Base-by-base conservation (phyloP, 148 eudicot genomes). In the Nepenthes mirabilis region DNA sequence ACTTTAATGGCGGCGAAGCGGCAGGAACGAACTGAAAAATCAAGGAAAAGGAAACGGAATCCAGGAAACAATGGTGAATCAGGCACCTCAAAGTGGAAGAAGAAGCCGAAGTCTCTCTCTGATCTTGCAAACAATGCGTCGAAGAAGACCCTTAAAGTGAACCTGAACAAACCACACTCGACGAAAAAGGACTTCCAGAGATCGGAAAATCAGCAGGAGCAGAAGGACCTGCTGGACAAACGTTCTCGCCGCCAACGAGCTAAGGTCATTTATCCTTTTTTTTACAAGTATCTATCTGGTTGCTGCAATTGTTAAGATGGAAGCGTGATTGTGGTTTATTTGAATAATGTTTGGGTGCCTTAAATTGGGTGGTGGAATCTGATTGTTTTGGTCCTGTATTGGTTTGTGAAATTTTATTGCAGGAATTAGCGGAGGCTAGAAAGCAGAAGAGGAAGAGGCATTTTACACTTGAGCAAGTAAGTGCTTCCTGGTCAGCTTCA, bases 381-480 rank as follows among this genome's bases (percentile, higher is more conserved):
- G 23, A 23, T 23, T 23, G 23, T 23, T 23, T 23, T 23, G 23
- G 23, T 23, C 23, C 23, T 23, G 23, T 23, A 23, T 23, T 23
- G 23, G 23, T 23, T 23, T 23, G 23, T 23, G 23, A 23, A 23
- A 23, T 23, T 23, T 59, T 68, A 23, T 59, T 65, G 64, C 73
- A 94, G 99, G 97, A 86, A 62, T 60, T 80, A 50, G 68, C 95
- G 1, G 88, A 89, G 50, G 95, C 82, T 49, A 80, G 95, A 77
- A 94, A 94, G 81, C 86, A 86, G 84, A 86, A 71, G 78, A 89
- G 97, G 61, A 89, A 82, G 83, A 80, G 73, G 14, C 88, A 94
- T 79, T 91, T 74, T 73, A 72, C 75, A 48, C 76, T 94, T 55
- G 97, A 94, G 68, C 91, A 89, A 62, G 97, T 89, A 59, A 67